Evolutionary conservation across 2,329 filamentous ascomycete species (phyloP), one percentile per base, ranked within the genome.

Genomic region (Fusarium albosuccineum): DNA sequence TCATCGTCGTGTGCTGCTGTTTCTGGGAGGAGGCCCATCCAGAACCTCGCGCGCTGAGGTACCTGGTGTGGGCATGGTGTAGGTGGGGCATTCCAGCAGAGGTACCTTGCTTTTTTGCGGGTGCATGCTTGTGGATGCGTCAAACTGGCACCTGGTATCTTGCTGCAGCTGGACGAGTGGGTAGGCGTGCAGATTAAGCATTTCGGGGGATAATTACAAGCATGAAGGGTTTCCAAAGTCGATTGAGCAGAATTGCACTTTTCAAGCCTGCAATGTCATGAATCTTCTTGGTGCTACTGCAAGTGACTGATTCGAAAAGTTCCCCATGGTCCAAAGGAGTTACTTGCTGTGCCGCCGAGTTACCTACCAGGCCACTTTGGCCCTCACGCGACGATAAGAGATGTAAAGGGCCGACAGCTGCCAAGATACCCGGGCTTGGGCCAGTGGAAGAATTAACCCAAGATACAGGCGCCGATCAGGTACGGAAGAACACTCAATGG

Each of bases 401-500:
- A 36, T 55, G 56, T 52, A 65, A 66, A 66, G 63, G 63, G 57
- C 61, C 65, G 62, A 66, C 57, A 68, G 22, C 49, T 66, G 65
- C 65, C 65, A 68, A 68, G 65, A 55, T 66, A 36, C n/a, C 27
- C 66, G 45, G 13, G 52, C 60, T 44, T 58, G 17, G 42, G 40
- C 37, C 60, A 37, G 34, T 33, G 9, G 29, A 36, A 49, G 48
- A 54, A 55, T 52, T 29, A 66, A 48, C 34, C 64, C 55, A 72
- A 46, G 52, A 60, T 29, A 40, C 49, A 39, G 63, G 54, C 60
- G 70, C 62, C 70, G 67, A 72, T 72, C 70, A 72, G 70, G 70
- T 72, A 72, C 70, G 58, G 46, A 13, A 33, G 56, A 50, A 40
- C 63, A 66, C 60, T 72, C 67, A 71, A 69, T 71, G 67, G 67